Evolutionary conservation across 108 stramenopile species (phyloP), one percentile per base, ranked within the genome.

Genomic region (Asterionellopsis glacialis): DNA sequence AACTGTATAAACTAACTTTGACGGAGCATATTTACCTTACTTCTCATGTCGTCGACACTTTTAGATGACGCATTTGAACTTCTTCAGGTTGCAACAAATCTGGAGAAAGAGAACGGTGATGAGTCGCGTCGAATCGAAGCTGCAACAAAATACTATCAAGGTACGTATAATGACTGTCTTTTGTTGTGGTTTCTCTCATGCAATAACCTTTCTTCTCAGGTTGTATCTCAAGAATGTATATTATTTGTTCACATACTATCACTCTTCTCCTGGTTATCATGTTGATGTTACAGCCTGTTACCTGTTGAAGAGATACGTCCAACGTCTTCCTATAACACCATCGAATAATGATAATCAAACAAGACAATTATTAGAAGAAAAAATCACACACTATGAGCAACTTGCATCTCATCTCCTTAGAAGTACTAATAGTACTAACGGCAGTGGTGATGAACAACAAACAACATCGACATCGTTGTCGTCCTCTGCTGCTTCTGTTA

Each of bases 41-140:
- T 33, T 7, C 33, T 7, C 2, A 33, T 33, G 33, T 33, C 33
- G 33, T 33, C 33, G 33, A 48, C 22, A 22, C 25, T 56, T 25
- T 41, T 78, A 18, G 73, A 87, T 38, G 80, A 80, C 58, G 79
- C 81, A 6, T 80, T 88, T 60, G 60, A 64, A 21, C 65, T 88
- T n/a, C 70, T 88, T 28, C 59, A 67, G 51, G 56, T 66, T 19
- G 81, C 81, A 0, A 66, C 61, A n/a, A 14, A 38, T 26, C 59
- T 84, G 22, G 81, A 84, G 44, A 61, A 72, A 23, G 5, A 33
- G 7, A 44, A 62, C 13, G 65, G 62, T 16, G 44, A 27, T 0
- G 60, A 76, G 25, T 33, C 33, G 7, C 33, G 33, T 33, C 61
- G 57, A 14, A 76, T 73, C 18, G 76, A 72, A 50, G 79, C 77